phyloP scores from a whole-genome alignment of 148 eudicot genomes.

The Diospyros lotus region DNA sequence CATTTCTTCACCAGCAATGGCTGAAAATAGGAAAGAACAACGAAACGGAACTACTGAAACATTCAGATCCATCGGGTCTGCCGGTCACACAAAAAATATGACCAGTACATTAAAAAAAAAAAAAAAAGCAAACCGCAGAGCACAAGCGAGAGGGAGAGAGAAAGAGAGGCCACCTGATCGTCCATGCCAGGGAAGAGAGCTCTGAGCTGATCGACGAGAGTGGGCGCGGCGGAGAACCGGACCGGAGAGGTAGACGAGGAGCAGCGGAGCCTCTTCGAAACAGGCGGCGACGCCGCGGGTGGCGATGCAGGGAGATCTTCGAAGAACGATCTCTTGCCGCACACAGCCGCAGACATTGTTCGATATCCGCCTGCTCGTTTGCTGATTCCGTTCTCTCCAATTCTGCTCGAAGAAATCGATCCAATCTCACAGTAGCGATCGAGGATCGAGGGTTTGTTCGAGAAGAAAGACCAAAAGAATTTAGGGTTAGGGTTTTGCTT shows the following conservation, averaged over 20 bases:
- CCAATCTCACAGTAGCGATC: neutral
- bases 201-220: constrained; percentile 35
- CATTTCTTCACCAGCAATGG: neutral
- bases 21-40: too few species aligned
- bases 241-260: constrained; percentile 60
- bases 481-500: constrained; percentile 15
- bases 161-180: constrained; percentile 11
- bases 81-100: neutral
- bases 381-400: neutral
- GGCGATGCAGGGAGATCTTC: constrained; percentile 45
- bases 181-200: constrained; percentile 50
- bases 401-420: neutral
- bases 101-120: neutral
- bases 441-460: constrained; percentile 9
- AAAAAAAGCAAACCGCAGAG: neutral
- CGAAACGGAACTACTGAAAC: neutral
- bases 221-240: constrained; percentile 30
- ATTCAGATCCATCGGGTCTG: neutral
- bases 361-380: neutral
- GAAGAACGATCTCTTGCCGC: constrained; percentile 68
- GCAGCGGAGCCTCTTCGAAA: constrained; percentile 49
- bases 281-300: constrained; percentile 45
- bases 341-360: constrained; percentile 44
- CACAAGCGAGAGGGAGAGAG: neutral
- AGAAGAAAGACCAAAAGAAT: too few species aligned